Evolutionary conservation across 305 asterid genomes (phyloP), one percentile per base, ranked within the genome.

Genomic region (Andrographis paniculata): DNA sequence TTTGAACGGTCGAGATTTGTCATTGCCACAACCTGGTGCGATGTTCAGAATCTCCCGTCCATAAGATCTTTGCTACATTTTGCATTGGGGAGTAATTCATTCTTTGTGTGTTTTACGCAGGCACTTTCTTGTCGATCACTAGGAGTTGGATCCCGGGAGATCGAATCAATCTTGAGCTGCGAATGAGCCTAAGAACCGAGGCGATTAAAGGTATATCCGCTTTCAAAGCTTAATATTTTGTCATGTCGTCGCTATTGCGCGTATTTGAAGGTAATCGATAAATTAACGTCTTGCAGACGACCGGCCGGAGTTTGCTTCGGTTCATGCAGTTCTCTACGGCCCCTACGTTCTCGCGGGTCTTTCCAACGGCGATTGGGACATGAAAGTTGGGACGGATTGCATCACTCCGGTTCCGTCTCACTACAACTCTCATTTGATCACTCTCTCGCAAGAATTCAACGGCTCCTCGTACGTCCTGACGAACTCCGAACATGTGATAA

Each of bases 341-440:
- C 95, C 96, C 21, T 91, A 86, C 69, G 74, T 91, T 65, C 89
- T 91, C 19, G 93, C 76, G 13, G 96, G 84, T 16, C 62, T 78
- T 2, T 76, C 96, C 17, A 70, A 36, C 30, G 96, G 88, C 14
- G 87, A 80, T 50, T 75, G 78, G 81, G 78, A 79, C 48, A 36
- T 91, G 19, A 60, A 62, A 46, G 59, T 61, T 17, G 61, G 57
- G n/a, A 36, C 69, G 2, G 64, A 76, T 22, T 69, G 62, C 47
- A 61, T 86, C 8, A 64, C 56, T 55, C 85, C 96, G 24, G 30
- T 91, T 43, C 85, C 82, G 13, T 58, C 66, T 14, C 52, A 66
- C 22, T 71, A 71, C 52, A 80, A 71, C 44, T 70, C 87, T 59
- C 74, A 72, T 14, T 58, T 81, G n/a, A 66, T 87, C 52, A 70